Conservation (phyloP, 2,329 filamentous ascomycete species). For the Paecilomyces variotii region DNA sequence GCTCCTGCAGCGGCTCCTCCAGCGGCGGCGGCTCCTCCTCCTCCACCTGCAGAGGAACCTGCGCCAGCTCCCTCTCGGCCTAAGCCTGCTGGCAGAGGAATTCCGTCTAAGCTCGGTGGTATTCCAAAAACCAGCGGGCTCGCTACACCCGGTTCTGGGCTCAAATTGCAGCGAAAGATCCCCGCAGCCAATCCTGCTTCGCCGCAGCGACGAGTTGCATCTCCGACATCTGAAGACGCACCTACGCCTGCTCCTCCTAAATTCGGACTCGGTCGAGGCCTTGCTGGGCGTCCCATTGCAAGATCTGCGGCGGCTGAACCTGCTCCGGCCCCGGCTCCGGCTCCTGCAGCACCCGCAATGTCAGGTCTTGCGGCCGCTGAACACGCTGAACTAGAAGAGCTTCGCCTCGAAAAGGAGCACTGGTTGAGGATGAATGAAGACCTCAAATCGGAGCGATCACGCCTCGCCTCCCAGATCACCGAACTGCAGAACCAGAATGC, state of each 20-base stretch:
- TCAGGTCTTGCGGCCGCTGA: conserved; percentile 71
- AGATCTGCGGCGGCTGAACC: conserved; percentile 51
- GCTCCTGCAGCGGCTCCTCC: conserved; percentile 28
- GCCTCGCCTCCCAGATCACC: conserved; percentile 76
- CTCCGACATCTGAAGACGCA: conserved; percentile 39
- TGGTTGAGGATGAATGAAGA: conserved; percentile 70
- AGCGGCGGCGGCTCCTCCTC: conserved; percentile 38
- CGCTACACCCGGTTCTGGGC: conserved; percentile 33
- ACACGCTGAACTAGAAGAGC: conserved; percentile 82
- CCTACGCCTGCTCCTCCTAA: conserved; percentile 41
- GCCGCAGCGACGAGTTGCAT: conserved; percentile 36
- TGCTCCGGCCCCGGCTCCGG: conserved; percentile 16
- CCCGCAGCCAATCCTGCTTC: conserved; percentile 29
- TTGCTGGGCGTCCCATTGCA: conserved; percentile 76
- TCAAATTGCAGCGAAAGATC: conserved; percentile 38
- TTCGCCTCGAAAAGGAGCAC: conserved; percentile 74
- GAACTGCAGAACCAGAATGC: conserved; percentile 97
- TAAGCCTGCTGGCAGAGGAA: conserved; percentile 31
- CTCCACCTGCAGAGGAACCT: conserved; percentile 48
- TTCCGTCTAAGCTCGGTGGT: conserved; percentile 41
- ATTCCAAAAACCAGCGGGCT: conserved; percentile 33
- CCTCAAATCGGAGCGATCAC: conserved; percentile 70
- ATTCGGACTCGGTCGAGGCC: conserved; percentile 62
- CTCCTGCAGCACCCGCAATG: conserved; percentile 48
- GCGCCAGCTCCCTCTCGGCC: conserved; percentile 41